These are phyloP conservation scores for Colletotrichum salicis DNA, from an alignment of 2,329 filamentous ascomycete species.

Conservation along the genomic window DNA sequence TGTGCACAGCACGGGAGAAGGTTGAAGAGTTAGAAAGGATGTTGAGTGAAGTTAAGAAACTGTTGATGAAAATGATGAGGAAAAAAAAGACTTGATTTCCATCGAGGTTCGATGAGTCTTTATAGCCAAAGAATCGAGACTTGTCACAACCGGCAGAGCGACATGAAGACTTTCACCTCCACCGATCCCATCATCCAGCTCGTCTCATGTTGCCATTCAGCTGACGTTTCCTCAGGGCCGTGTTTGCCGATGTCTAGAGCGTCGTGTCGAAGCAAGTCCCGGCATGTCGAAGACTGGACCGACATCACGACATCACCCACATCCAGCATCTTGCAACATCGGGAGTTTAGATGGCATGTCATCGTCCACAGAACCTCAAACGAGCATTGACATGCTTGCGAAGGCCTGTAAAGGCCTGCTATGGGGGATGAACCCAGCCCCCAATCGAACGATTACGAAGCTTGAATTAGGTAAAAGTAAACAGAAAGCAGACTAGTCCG, in stretches of 20 bases:
- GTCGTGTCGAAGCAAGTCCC: too few relatives aligned
- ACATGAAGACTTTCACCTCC: constrained; percentile 1
- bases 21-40: constrained; percentile 2
- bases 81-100: too few relatives aligned
- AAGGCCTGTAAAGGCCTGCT: too few relatives aligned
- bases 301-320: constrained; percentile 8
- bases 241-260: too few relatives aligned
- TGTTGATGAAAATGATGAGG: constrained; percentile 5
- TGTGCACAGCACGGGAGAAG: constrained; percentile 15
- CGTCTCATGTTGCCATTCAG: neutral
- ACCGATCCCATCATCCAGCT: neutral
- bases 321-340: constrained; percentile 16
- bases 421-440: neutral
- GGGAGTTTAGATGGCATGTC: constrained; percentile 24
- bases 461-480: constrained; percentile 21
- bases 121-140: too few relatives aligned
- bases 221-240: constrained; percentile 7
- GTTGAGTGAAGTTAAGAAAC: constrained; percentile 4
- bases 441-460: constrained; percentile 20
- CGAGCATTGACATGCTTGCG: constrained; percentile 6
- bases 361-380: constrained; percentile 15
- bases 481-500: constrained; percentile 1
- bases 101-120: too few relatives aligned
- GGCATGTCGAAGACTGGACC: neutral
- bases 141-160: too few relatives aligned